Conservation (phyloP, 2,329 filamentous ascomycete species). For the Zymoseptoria tritici region DNA sequence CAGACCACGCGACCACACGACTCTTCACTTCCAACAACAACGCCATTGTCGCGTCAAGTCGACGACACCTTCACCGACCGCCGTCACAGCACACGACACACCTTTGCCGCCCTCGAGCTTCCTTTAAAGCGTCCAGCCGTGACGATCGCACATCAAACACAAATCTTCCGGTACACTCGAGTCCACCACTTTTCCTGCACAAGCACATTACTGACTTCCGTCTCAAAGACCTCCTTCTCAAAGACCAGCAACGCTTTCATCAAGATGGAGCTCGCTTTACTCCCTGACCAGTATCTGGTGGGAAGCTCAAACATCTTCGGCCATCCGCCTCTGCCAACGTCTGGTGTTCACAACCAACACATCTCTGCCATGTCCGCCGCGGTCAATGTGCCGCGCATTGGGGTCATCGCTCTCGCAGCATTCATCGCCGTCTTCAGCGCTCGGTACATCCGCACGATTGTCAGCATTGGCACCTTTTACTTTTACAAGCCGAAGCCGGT, state of each 20-base stretch:
- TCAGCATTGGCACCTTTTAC: slow-evolving; percentile 23
- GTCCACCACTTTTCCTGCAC: neutral
- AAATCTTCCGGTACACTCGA: neutral
- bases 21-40: no score
- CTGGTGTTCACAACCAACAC: neutral
- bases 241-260: neutral
- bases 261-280: neutral
- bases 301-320: neutral
- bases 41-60: neutral
- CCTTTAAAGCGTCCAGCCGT: neutral
- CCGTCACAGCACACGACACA: neutral
- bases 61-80: neutral
- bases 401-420: neutral
- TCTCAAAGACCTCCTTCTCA: neutral
- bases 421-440: slow-evolving; percentile 17
- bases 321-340: neutral
- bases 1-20: no score
- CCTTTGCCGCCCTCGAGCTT: neutral
- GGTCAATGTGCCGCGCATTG: neutral
- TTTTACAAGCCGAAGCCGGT: slow-evolving; percentile 24
- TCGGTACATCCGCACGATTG: slow-evolving; percentile 25
- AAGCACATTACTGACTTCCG: neutral
- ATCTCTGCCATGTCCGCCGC: neutral
- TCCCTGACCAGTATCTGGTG: neutral
- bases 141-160: neutral